A percentile compares a stretch with the other conserved stretches of the same genome.
Conservation (phyloP, 169 alveolate genomes). For the Cryptosporidium meleagridis region DNA sequence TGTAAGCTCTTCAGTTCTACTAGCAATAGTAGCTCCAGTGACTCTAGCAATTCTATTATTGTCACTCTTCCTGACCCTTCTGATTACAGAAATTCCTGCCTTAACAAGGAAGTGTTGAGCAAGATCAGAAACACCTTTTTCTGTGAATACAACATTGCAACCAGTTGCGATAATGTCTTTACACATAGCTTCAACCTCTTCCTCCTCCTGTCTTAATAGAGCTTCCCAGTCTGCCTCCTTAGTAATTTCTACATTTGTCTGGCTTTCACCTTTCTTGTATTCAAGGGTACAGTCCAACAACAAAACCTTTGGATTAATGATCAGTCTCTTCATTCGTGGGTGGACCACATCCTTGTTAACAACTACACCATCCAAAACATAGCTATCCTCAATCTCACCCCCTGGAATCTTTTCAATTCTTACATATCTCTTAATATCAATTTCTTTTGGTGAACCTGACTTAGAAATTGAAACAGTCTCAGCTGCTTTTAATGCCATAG, state of each 20-base stretch:
- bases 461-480: conserved; percentile 85
- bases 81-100: conserved; percentile 92
- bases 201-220: conserved; percentile 95
- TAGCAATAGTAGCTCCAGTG: conserved; percentile 97
- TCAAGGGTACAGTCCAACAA: conserved; percentile 98
- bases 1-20: conserved; percentile 96
- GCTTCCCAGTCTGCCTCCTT: conserved; percentile 96
- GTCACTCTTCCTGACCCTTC: conserved; percentile 96
- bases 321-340: conserved; percentile 95
- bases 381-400: conserved; percentile 96
- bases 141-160: conserved; percentile 98
- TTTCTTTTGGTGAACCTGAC: conserved; percentile 85
- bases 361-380: conserved; percentile 96
- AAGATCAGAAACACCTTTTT: conserved; percentile 96
- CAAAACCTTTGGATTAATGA: conserved; percentile 93
- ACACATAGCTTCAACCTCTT: conserved; percentile 96
- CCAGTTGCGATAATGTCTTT: conserved; percentile 93
- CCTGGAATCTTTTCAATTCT: conserved; percentile 99
- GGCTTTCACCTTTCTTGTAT: conserved; percentile 98
- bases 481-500: conserved; percentile 95
- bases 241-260: conserved; percentile 96
- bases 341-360: conserved; percentile 97
- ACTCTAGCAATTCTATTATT: conserved; percentile 95
- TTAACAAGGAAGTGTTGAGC: conserved; percentile 97
- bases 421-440: conserved; percentile 95